phyloP scores from a whole-genome alignment of 129 eudicot species.

The Smallanthus sonchifolius region DNA sequence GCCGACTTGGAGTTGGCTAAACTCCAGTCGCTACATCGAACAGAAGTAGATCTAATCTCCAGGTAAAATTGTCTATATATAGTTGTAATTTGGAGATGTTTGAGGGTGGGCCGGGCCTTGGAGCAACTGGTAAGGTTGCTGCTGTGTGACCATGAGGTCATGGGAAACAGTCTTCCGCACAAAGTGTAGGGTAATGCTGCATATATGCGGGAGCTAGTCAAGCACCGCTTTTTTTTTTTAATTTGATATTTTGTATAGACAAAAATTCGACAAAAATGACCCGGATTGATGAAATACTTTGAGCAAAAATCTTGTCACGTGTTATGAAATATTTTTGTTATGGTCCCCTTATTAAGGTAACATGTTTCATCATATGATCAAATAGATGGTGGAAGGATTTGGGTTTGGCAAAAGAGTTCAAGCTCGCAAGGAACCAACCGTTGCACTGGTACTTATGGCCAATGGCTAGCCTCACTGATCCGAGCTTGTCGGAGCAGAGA shows the following conservation, averaged over 20 bases:
- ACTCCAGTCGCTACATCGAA: slow-evolving; percentile 22
- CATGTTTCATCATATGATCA: neutral
- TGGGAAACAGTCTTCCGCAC: too few relatives aligned
- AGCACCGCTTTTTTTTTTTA: too few relatives aligned
- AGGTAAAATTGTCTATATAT: slow-evolving; percentile 27
- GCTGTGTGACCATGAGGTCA: too few relatives aligned
- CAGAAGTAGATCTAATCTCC: slow-evolving; percentile 39
- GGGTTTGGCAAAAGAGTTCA: slow-evolving; percentile 38
- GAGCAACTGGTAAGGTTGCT: too few relatives aligned
- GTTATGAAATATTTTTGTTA: neutral
- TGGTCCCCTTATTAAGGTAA: neutral
- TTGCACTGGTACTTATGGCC: slow-evolving; percentile 71
- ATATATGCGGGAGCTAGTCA: too few relatives aligned
- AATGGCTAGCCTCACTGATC: slow-evolving; percentile 49
- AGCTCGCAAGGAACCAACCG: slow-evolving; percentile 59
- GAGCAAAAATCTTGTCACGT: too few relatives aligned
- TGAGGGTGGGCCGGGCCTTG: too few relatives aligned
- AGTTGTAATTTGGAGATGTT: too few relatives aligned
- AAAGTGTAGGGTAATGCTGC: too few relatives aligned
- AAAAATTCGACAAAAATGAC: too few relatives aligned
- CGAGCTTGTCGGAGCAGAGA: slow-evolving; percentile 35
- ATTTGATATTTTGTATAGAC: too few relatives aligned
- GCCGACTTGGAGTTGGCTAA: slow-evolving; percentile 32
- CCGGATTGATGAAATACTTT: too few relatives aligned
- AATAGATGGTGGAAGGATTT: slow-evolving; percentile 65